These are phyloP conservation scores for Endotrypanum monterogeii DNA, from an alignment of 208 protist genomes.

Conservation along the genomic window DNA sequence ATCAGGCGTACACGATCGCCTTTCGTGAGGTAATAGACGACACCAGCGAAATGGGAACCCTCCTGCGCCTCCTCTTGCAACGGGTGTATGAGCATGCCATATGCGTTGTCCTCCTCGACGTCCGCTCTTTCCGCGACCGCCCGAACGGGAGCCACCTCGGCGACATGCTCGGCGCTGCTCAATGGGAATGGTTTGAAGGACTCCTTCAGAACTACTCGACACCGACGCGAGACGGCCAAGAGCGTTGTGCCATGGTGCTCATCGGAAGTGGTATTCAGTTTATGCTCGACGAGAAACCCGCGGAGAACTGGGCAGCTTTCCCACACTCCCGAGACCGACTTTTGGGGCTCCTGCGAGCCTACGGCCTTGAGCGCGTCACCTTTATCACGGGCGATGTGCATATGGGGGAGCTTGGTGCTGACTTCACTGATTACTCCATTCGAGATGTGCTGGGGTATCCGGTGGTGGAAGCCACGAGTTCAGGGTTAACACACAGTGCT, in stretches of 20 bases:
- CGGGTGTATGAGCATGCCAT: constrained; percentile 57
- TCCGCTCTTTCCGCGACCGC: constrained; percentile 74
- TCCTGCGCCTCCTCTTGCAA: constrained; percentile 15
- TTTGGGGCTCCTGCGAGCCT: constrained; percentile 44
- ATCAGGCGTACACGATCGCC: constrained; percentile 53
- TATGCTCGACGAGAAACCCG: constrained; percentile 73
- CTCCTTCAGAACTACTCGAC: constrained; percentile 41
- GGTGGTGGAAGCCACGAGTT: constrained; percentile 80
- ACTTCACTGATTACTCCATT: constrained; percentile 43
- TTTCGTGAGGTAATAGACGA: constrained; percentile 39
- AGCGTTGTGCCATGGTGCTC: constrained; percentile 67
- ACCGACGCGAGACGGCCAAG: constrained; percentile 3
- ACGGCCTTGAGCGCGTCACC: constrained; percentile 56
- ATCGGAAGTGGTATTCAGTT: constrained; percentile 82
- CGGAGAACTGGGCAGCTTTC: constrained; percentile 80
- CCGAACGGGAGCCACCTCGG: constrained; percentile 47
- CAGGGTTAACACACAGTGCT: constrained; percentile 81
- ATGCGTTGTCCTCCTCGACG: constrained; percentile 81
- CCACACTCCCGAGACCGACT: constrained; percentile 58
- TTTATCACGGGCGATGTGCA: constrained; percentile 89
- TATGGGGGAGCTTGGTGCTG: constrained; percentile 75
- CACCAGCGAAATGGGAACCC: constrained; percentile 16
- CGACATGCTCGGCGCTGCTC: constrained; percentile 77
- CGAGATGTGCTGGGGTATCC: constrained; percentile 55
- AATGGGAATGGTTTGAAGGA: constrained; percentile 83